Base-by-base conservation (phyloP, 2,329 filamentous ascomycete genomes). In the Aspergillus neotritici region DNA sequence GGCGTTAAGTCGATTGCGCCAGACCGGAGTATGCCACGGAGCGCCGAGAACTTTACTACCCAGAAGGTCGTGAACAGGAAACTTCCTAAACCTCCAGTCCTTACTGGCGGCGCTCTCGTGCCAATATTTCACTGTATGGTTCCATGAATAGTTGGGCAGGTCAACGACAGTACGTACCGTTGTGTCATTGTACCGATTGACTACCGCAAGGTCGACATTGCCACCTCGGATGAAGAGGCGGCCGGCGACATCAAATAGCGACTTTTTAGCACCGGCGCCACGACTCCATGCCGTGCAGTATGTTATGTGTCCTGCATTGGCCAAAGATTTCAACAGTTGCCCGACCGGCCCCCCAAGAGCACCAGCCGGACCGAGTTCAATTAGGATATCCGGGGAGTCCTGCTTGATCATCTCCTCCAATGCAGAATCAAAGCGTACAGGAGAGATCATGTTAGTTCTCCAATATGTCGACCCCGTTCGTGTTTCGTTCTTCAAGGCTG, bases 1-100 rank as follows among this genome's bases (percentile, higher is more conserved):
- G 10, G 67, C 2, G 65, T 52, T 66, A 67, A 44, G 31, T 5
- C 4, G n/a, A 9, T 44, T 44, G 6, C 31, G 11, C 8, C 11
- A 76, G 0, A 46, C 39, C 0, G 69, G 67, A 8, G 62, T 50
- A 4, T 56, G 34, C 16, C 49, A 46, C 11, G 48, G 31, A 17
- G 53, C 50, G 44, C 65, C 65, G 12, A 57, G 48, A 17, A 59
- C 49, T 1, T 57, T 58, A 2, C 30, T 43, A 5, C 57, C 57
- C 2, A 60, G 33, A 8, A 60, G 39, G 29, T 56, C 53, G 31
- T 57, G 54, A 34, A 30, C 14, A 11, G 35, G 11, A 34, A 35
- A 35, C n/a, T 28, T 11, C 11, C 31, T 28, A 9, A 21, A 36
- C 2, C 39, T 34, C 31, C 31, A 34, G n/a, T 44, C 41, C 8